Conservation (phyloP, 2,329 filamentous ascomycete species). For the Emergomyces pasteurianus region DNA sequence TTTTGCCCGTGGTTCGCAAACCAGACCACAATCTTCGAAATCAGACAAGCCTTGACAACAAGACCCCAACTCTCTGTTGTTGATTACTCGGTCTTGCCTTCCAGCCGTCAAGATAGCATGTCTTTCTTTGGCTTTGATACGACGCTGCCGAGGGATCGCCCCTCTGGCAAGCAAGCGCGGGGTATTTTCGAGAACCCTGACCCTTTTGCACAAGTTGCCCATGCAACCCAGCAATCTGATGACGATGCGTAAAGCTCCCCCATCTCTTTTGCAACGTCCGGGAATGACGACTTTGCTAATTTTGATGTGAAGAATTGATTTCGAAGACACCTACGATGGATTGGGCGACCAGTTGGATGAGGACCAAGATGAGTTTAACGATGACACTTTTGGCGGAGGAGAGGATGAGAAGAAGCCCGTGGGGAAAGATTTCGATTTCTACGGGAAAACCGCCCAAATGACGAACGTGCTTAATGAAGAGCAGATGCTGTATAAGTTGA, state of each 20-base stretch:
- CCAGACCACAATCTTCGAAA: not conserved
- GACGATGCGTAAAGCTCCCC: conserved; percentile 46
- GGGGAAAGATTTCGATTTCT: conserved; percentile 95
- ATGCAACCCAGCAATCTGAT: conserved; percentile 40
- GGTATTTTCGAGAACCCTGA: conserved; percentile 69
- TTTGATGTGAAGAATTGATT: conserved; percentile 51
- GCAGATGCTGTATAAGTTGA: conserved; percentile 68
- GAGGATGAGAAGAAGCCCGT: conserved; percentile 41
- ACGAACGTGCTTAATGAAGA: conserved; percentile 81
- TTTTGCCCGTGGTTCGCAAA: not conserved
- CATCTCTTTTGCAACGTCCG: conserved; percentile 26
- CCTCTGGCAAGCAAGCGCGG: conserved; percentile 58
- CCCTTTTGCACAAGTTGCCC: conserved; percentile 73
- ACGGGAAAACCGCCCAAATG: conserved; percentile 80
- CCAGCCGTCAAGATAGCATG: conserved; percentile 41
- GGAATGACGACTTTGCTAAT: conserved; percentile 3
- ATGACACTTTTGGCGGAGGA: conserved; percentile 72
- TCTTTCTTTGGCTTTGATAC: conserved; percentile 88
- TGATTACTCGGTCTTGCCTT: not conserved
- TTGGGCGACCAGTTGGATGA: conserved; percentile 85
- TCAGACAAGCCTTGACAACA: not conserved
- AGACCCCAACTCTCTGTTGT: not conserved
- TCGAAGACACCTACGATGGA: conserved; percentile 95
- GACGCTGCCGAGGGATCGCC: conserved; percentile 51
- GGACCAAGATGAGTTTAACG: conserved; percentile 86